Conservation (phyloP, 2,329 filamentous ascomycete genomes). For the Epichloe elymi region DNA sequence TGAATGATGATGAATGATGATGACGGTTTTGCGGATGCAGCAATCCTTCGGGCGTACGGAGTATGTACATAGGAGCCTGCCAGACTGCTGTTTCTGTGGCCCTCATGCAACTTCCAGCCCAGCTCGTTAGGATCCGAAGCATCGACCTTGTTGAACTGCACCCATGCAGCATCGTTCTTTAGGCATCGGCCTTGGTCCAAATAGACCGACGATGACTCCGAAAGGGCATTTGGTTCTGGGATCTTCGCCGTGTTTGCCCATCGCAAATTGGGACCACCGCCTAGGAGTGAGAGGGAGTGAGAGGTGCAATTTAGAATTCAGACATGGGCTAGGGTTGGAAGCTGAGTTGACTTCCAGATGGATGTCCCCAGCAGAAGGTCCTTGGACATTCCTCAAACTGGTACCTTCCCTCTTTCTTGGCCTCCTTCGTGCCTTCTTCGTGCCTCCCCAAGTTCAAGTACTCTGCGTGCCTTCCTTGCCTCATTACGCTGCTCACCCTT, state of each 20-base stretch:
- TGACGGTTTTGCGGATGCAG: background rate
- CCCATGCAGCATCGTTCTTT: background rate
- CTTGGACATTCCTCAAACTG: background rate
- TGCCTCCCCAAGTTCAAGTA: background rate
- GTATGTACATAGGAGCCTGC: background rate
- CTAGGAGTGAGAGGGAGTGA: background rate
- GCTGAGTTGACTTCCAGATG: background rate
- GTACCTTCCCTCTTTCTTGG: background rate
- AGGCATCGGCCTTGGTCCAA: background rate
- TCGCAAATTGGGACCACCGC: background rate
- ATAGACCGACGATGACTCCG: background rate
- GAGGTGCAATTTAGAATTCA: constrained; percentile 2
- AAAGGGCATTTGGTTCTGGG: background rate
- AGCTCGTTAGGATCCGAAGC: background rate
- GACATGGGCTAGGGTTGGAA: background rate
- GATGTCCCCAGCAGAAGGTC: background rate
- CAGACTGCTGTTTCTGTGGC: background rate
- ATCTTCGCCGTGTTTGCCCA: background rate
- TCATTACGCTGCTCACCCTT: background rate
- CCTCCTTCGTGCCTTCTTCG: background rate
- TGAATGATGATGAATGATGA: background rate
- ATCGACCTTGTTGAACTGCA: background rate
- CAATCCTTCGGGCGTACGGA: background rate
- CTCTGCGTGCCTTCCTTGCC: background rate
- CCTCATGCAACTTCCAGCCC: background rate